Evolutionary conservation across 345 rosid species (phyloP).

Genomic region (Triadica sebifera): DNA sequence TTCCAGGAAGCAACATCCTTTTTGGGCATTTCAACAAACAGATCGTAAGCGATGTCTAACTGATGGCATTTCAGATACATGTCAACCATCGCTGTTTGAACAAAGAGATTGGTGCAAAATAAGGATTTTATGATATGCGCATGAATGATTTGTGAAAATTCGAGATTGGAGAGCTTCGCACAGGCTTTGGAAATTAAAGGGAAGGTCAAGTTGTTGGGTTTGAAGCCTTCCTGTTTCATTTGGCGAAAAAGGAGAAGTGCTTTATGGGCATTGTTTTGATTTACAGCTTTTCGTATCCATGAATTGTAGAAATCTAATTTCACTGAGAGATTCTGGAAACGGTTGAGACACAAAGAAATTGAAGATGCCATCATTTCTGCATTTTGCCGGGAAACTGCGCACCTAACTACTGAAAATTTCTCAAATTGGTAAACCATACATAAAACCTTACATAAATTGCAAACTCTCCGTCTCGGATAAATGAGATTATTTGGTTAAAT

Average conservation of each 20-base stretch:
- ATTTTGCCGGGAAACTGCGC: not conserved
- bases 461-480: too few relatives aligned
- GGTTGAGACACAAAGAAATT: conserved; percentile 7
- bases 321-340: conserved; percentile 12
- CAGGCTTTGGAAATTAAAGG: conserved; percentile 64
- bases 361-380: conserved; percentile 30
- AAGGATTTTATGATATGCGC: conserved; percentile 47
- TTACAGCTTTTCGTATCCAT: conserved; percentile 46
- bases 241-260: conserved; percentile 46
- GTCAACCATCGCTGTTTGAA: conserved; percentile 49
- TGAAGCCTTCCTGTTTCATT: conserved; percentile 41
- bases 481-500: too few relatives aligned
- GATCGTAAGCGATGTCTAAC: conserved; percentile 32
- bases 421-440: too few relatives aligned
- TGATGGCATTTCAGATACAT: conserved; percentile 44
- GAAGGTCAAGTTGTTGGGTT: conserved; percentile 57
- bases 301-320: conserved; percentile 40
- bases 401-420: too few relatives aligned
- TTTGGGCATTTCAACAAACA: conserved; percentile 53
- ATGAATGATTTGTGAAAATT: conserved; percentile 37
- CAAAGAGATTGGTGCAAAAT: conserved; percentile 40
- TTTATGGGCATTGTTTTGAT: conserved; percentile 29
- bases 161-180: conserved; percentile 38
- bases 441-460: too few relatives aligned
- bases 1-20: conserved; percentile 65